Evolutionary conservation across 2,329 filamentous ascomycete genomes (phyloP), one percentile per base, ranked within the genome.

Genomic region (Penicillium sp.): DNA sequence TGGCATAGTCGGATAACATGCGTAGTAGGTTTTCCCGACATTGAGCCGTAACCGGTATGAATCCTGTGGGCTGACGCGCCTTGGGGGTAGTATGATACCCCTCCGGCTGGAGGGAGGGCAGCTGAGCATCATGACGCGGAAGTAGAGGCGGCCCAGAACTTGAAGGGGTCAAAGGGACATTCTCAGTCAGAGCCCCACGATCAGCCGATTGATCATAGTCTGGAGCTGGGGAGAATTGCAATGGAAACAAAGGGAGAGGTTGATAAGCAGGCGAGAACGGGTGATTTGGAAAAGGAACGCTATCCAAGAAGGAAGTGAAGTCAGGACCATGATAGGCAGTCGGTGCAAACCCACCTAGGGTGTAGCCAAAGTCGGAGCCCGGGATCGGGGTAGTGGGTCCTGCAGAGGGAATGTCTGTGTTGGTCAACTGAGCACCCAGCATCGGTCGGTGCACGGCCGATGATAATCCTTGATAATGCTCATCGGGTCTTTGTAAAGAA

Each of bases 261-360:
- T 71, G 69, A 41, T 70, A 71, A 7, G 65, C 64, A 0, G 68
- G 68, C 1, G 68, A 71, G 38, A 64, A 71, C 2, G 68, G 66
- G 19, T 71, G 67, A 39, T 63, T 71, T 2, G 69, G 68, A 13
- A 71, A 47, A 0, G 68, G 67, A 10, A 71, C 67, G 45, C 67
- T 71, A 30, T 71, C 69, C 27, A 71, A 51, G 18, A 71, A 71
- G 0, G 69, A 70, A 2, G 69, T 71, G 18, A 71, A 71, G 40
- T 71, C 69, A 42, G 69, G 67, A 0, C 64, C 67, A n/a, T 67
- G 65, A 16, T 70, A 67, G 3, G 60, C 38, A 1, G 53, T 48
- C 0, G 64, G 38, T 1, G 59, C 19, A 9, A 61, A 50, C 7
- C 52, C 56, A 39, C 60, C 35, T 3, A 65, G 41, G 2, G 55